phyloP scores from a whole-genome alignment of 2,329 filamentous ascomycete genomes.

The Penicillium sp. region DNA sequence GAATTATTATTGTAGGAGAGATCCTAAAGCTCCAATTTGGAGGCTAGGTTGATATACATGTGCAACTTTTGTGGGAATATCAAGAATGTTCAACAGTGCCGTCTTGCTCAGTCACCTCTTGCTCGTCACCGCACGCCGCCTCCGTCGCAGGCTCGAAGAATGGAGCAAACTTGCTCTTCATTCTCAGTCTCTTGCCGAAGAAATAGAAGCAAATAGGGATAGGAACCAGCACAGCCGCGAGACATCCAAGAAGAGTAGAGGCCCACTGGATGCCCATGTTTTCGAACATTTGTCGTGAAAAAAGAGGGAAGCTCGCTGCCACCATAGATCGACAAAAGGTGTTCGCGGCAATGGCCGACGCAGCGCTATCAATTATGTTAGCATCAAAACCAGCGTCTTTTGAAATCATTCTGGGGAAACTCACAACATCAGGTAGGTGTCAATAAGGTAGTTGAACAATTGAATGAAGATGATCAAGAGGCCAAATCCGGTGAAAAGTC shows the following conservation, averaged over 20 bases:
- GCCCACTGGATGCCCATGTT: constrained; percentile 36
- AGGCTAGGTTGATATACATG: background rate
- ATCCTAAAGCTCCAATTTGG: background rate
- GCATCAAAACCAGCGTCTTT: background rate
- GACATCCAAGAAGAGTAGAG: constrained; percentile 37
- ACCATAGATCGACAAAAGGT: constrained; percentile 54
- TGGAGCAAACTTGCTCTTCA: constrained; percentile 30
- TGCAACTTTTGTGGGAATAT: background rate
- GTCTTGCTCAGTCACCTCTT: constrained; percentile 12
- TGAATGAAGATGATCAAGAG: constrained; percentile 60
- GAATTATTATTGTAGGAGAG: background rate
- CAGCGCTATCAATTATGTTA: constrained; percentile 36
- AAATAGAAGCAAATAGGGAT: constrained; percentile 41
- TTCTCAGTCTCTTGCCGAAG: constrained; percentile 26
- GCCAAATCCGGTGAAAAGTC: constrained; percentile 58
- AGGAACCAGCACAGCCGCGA: constrained; percentile 36
- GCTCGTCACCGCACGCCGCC: constrained; percentile 39
- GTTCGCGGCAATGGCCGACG: constrained; percentile 57
- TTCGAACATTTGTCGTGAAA: constrained; percentile 57
- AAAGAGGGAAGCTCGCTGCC: constrained; percentile 55
- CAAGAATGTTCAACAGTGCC: background rate
- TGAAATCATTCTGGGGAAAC: constrained; percentile 9
- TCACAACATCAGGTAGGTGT: constrained; percentile 59
- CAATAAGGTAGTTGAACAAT: constrained; percentile 60
- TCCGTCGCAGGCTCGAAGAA: constrained; percentile 49